Evolutionary conservation across 257 asterid species (phyloP), one percentile per base, ranked within the genome.

Genomic region (Nicotiana otophora): DNA sequence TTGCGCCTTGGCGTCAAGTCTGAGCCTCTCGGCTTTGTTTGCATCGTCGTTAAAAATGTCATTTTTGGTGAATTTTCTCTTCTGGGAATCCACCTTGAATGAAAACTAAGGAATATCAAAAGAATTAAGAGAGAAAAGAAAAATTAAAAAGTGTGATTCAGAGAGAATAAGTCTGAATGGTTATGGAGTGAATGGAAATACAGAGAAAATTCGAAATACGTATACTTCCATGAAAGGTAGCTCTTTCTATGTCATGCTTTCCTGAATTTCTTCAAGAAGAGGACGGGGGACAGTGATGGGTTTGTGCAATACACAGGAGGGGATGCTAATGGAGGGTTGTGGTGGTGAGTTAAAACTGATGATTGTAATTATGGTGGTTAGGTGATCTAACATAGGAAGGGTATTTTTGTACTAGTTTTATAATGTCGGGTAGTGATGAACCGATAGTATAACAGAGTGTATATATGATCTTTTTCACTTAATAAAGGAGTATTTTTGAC

Each of bases 1-100:
- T 15, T 94, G 89, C 46, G 97, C 95, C 80, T 87, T 92, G 81
- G 94, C 95, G 88, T 94, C 98, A 80, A 88, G 86, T 53, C 92
- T 89, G 81, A 90, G 86, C 58, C 97, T 91, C 85, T 93, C 94
- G 5, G 93, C 91, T 87, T 93, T 97, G 86, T 93, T 93, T 23
- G 92, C 97, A 75, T 89, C 91, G 79, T 89, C 90, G 83, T 88
- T 61, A 83, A 94, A 86, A 0, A 77, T 79, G 83, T 81, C 88
- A 81, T 81, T 39, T 39, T 39, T 39, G 46, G 10, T 84, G 82
- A 36, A 36, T 36, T 84, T 86, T 58, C 84, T 83, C 26, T 54
- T 70, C 7, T 10, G 16, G 8, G 66, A 34, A 64, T 58, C 81
- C 60, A 77, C 85, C 66, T 82, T 87, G 82, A 77, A 39, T 60